Evolutionary conservation across 1,284 basidiomycete genomes (phyloP), one percentile per base, ranked within the genome.

Genomic region (Boletus sp.): DNA sequence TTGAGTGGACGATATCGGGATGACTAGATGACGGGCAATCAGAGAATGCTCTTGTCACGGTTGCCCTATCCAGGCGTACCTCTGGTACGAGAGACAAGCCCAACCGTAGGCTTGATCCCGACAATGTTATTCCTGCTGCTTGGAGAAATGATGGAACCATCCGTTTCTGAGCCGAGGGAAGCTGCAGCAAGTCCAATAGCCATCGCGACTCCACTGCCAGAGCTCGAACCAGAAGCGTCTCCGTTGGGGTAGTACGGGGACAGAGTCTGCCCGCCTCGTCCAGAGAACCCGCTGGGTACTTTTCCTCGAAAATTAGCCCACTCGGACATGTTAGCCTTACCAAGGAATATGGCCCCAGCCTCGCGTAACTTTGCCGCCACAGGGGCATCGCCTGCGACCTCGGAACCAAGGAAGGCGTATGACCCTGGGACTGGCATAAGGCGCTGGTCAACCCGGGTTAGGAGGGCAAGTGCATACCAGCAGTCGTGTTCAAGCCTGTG

Each of bases 401-500:
- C 65, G 0, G 81, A 82, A 9, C 72, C 72, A 6, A 82, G 63
- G 1, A 85, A 69, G 10, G 74, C 75, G 51, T 76, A 78, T 0
- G 81, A 83, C 1, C 82, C 82, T 54, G 25, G 20, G 20, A 34
- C 14, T 32, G 22, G 30, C n/a, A 38, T 46, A 20, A 52, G 23
- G 26, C n/a, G 3, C 9, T 8, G 14, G 12, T 22, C n/a, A 32
- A 5, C 12, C n/a, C 0, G n/a, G 5, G 13, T 25, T 3, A 14
- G 12, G 2, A 41, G 3, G 12, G 5, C 12, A n/a, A 12, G 9
- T 23, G 9, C 46, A 34, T 59, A 61, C 60, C 59, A 1, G 75
- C 78, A 9, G 79, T 82, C 0, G 80, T 82, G 55, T 86, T 81
- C 81, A 87, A 74, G 1, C 83, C 82, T 79, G 52, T 2, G 12